Conservation (phyloP, 1,284 basidiomycete genomes). For the Pseudozyma thailandica region DNA sequence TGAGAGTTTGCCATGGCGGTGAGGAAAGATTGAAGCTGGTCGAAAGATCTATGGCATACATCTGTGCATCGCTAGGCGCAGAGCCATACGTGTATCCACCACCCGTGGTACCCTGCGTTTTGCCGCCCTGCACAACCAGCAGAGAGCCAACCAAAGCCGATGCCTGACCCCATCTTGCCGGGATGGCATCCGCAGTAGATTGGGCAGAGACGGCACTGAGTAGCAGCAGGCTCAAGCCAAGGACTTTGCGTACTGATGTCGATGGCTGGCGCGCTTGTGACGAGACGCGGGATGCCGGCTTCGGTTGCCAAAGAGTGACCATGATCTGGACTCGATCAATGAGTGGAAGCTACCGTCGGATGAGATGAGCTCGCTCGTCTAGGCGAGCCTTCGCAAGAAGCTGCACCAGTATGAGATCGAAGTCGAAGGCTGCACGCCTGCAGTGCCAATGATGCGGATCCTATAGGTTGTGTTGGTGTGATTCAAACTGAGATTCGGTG, state of each 20-base stretch:
- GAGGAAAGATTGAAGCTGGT: conserved; percentile 28
- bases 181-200: neutral
- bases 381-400: conserved; percentile 20
- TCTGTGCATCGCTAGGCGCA: conserved; percentile 49
- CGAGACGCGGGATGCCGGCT: neutral
- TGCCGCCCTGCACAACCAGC: conserved; percentile 61
- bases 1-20: conserved; percentile 50
- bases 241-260: neutral
- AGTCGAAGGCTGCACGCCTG: conserved; percentile 28
- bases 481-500: neutral
- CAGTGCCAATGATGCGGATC: no score
- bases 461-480: conserved; percentile 15
- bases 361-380: conserved; percentile 32
- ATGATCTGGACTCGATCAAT: conserved; percentile 1
- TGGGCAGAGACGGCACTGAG: conserved; percentile 24
- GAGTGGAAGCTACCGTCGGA: neutral
- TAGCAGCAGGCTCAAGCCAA: conserved; percentile 1
- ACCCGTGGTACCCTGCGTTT: conserved; percentile 54
- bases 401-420: conserved; percentile 41
- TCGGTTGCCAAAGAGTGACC: neutral
- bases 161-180: conserved; percentile 59
- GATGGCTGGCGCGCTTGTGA: neutral
- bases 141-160: conserved; percentile 47
- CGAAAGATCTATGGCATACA: conserved; percentile 54
- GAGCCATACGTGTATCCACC: conserved; percentile 58